A percentile compares a stretch with the other conserved stretches of the same genome.
phyloP scores from a whole-genome alignment of 495 filamentous ascomycete genomes.

The Neurospora tetraspora region DNA sequence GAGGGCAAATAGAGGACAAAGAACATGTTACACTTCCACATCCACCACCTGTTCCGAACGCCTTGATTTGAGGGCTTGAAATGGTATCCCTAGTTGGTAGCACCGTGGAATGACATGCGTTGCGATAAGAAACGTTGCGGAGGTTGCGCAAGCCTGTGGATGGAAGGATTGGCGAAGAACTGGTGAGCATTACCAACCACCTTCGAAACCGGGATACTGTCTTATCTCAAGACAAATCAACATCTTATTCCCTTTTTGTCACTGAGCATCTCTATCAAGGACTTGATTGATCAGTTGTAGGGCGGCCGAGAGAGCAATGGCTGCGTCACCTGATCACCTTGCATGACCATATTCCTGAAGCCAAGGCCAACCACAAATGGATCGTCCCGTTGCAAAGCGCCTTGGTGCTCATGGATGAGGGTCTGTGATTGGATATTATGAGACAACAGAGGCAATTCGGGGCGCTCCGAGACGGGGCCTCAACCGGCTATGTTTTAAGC shows the following conservation, averaged over 20 bases:
- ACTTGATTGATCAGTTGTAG: neutral
- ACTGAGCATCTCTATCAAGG: neutral
- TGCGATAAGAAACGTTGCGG: conserved; percentile 1
- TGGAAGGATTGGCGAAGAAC: neutral
- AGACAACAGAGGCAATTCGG: neutral
- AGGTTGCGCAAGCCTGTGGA: neutral
- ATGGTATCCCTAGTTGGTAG: neutral
- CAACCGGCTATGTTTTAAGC: neutral
- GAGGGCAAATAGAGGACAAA: neutral
- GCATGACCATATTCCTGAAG: conserved; percentile 11
- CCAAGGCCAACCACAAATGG: neutral
- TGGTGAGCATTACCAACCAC: conserved; percentile 1
- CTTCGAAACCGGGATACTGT: neutral
- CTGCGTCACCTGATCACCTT: conserved; percentile 23
- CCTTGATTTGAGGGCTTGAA: neutral
- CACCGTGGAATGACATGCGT: conserved; percentile 2
- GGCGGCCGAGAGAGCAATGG: conserved; percentile 1
- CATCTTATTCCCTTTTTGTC: neutral
- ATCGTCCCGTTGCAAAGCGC: neutral
- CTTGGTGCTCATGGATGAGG: neutral
- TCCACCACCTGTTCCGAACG: neutral
- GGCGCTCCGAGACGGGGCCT: neutral
- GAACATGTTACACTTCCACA: neutral
- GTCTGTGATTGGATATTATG: conserved; percentile 9
- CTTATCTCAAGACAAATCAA: conserved; percentile 8